A percentile compares a stretch with the other conserved stretches of the same genome.
phyloP scores from a whole-genome alignment of 371 early-diverging fungal genomes.

The Apophysomyces sp. region DNA sequence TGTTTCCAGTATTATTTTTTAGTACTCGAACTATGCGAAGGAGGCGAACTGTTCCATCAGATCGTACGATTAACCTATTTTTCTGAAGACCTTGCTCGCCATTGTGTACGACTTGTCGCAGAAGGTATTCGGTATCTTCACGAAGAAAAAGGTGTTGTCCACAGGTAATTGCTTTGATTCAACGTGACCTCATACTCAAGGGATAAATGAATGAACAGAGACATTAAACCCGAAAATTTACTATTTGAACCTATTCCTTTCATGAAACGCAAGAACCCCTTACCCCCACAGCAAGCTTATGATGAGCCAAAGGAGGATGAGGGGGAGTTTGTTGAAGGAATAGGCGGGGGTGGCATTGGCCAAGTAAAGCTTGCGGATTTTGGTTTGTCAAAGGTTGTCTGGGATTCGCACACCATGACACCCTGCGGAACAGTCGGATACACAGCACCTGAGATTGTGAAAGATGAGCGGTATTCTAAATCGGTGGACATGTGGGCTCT shows the following conservation, averaged over 20 bases:
- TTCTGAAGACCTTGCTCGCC: slow-evolving; percentile 74
- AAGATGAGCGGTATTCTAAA: slow-evolving; percentile 78
- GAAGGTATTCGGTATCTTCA: slow-evolving; percentile 89
- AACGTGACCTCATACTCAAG: background rate
- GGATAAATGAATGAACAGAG: slow-evolving; percentile 36
- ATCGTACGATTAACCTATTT: slow-evolving; percentile 81
- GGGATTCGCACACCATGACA: slow-evolving; percentile 85
- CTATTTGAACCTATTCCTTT: slow-evolving; percentile 76
- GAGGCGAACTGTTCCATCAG: slow-evolving; percentile 87
- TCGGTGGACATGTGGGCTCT: slow-evolving; percentile 94
- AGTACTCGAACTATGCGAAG: slow-evolving; percentile 80
- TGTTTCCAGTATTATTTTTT: slow-evolving; percentile 62
- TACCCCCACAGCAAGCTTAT: slow-evolving; percentile 29
- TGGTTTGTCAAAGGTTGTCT: slow-evolving; percentile 79
- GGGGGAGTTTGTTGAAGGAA: slow-evolving; percentile 53
- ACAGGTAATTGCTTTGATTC: slow-evolving; percentile 52
- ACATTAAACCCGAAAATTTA: slow-evolving; percentile 97
- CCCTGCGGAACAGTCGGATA: slow-evolving; percentile 93
- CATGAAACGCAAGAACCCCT: slow-evolving; percentile 50
- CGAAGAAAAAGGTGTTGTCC: slow-evolving; percentile 83
- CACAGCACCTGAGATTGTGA: slow-evolving; percentile 92
- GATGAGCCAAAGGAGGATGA: slow-evolving; percentile 61
- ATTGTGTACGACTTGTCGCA: slow-evolving; percentile 88
- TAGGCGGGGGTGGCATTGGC: slow-evolving; percentile 75
- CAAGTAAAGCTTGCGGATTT: slow-evolving; percentile 87